These are phyloP conservation scores for Neonectria punicea DNA, from an alignment of 2,329 filamentous ascomycete genomes.

Conservation along the genomic window DNA sequence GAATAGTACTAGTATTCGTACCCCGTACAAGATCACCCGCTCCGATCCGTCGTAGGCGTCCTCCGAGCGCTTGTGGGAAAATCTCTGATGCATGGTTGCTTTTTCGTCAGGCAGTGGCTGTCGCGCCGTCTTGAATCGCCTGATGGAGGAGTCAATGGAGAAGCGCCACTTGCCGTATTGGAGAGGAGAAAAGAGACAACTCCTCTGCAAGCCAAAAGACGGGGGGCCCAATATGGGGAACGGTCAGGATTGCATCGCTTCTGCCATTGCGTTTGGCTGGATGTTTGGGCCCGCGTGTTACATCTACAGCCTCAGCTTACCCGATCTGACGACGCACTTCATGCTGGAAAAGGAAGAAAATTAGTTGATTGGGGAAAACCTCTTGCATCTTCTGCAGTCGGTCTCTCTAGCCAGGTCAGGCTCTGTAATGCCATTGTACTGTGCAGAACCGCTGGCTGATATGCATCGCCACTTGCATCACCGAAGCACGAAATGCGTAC, in stretches of 20 bases:
- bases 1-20: no score
- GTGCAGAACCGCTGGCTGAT: constrained; percentile 15
- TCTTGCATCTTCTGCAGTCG: background rate
- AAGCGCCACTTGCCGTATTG: background rate
- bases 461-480: constrained; percentile 9
- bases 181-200: constrained; percentile 28
- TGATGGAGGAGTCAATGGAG: constrained; percentile 26
- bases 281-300: background rate
- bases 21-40: background rate
- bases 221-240: background rate
- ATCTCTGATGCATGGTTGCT: constrained; percentile 27
- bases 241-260: background rate
- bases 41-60: constrained; percentile 21
- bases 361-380: background rate
- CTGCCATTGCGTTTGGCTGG: background rate
- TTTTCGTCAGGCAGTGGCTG: constrained; percentile 35
- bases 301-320: background rate
- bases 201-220: constrained; percentile 1
- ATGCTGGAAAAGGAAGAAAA: background rate
- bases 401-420: background rate
- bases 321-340: background rate
- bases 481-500: background rate
- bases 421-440: background rate
- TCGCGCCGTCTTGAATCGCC: constrained; percentile 25
- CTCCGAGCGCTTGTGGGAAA: constrained; percentile 15